A percentile compares a stretch with the other conserved stretches of the same genome.
Evolutionary conservation across 2,329 filamentous ascomycete genomes (phyloP).

Genomic region (Fusarium chlamydosporum): DNA sequence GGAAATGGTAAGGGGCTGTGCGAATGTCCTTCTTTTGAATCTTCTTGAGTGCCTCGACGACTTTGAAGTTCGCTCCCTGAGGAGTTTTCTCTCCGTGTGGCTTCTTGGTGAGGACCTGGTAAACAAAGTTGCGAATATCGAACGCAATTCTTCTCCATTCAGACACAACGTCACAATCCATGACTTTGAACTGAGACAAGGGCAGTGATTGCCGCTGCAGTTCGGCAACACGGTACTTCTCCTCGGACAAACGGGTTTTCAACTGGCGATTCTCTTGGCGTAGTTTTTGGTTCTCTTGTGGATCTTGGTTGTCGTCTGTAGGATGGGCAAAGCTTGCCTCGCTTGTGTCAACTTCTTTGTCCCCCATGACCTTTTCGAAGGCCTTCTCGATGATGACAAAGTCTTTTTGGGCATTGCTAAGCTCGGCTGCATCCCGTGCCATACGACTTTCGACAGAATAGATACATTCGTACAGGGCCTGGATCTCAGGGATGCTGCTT

Average conservation of each 20-base stretch:
- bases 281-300: background rate
- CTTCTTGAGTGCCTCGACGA: slow-evolving; percentile 18
- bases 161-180: slow-evolving; percentile 10
- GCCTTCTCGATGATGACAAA: slow-evolving; percentile 7
- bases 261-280: background rate
- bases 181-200: slow-evolving; percentile 17
- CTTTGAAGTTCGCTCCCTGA: background rate
- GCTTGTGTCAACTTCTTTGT: background rate
- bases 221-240: background rate
- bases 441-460: background rate
- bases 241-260: background rate
- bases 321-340: background rate
- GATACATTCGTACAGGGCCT: background rate
- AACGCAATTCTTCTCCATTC: slow-evolving; percentile 11
- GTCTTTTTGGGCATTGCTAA: slow-evolving; percentile 1
- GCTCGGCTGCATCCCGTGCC: background rate
- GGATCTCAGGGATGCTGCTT: background rate
- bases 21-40: slow-evolving; percentile 6
- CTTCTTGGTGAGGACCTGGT: slow-evolving; percentile 14
- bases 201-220: background rate
- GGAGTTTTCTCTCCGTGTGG: slow-evolving; percentile 5
- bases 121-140: slow-evolving; percentile 19
- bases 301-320: background rate
- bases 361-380: background rate
- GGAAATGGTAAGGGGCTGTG: background rate